Evolutionary conservation across 1,284 basidiomycete genomes (phyloP).

Genomic region (Fomitopsis pinicola): DNA sequence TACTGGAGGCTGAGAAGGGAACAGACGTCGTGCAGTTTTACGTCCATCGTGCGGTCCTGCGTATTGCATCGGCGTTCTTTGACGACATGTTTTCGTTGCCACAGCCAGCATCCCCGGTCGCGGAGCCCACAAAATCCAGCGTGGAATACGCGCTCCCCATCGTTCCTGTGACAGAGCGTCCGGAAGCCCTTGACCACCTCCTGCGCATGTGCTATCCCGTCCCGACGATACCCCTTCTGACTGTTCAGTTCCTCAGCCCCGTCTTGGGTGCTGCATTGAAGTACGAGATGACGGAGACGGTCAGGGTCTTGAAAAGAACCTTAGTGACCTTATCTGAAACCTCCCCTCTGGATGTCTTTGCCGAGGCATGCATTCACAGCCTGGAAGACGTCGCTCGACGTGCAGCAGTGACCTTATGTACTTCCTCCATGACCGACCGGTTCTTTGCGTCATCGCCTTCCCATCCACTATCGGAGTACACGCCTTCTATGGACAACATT

Average conservation of each 20-base stretch:
- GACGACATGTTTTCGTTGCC: background rate
- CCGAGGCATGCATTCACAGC: background rate
- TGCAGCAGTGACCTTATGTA: background rate
- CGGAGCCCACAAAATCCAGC: background rate
- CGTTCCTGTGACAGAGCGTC: background rate
- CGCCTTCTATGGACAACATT: background rate
- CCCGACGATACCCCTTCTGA: background rate
- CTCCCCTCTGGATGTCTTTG: background rate
- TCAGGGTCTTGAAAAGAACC: no score
- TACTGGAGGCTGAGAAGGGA: no score
- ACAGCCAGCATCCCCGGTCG: background rate
- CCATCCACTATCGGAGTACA: background rate
- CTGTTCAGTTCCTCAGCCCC: background rate
- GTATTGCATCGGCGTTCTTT: no score
- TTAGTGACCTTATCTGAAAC: background rate
- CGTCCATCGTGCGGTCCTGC: no score
- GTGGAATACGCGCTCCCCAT: background rate
- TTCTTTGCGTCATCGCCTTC: no score
- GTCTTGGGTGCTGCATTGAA: background rate
- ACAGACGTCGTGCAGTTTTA: no score
- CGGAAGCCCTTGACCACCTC: background rate
- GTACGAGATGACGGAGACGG: background rate
- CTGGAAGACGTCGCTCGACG: background rate
- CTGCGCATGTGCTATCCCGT: background rate
- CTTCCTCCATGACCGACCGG: no score